Conservation (phyloP, 2,329 filamentous ascomycete species). For the Penicillium sp. region DNA sequence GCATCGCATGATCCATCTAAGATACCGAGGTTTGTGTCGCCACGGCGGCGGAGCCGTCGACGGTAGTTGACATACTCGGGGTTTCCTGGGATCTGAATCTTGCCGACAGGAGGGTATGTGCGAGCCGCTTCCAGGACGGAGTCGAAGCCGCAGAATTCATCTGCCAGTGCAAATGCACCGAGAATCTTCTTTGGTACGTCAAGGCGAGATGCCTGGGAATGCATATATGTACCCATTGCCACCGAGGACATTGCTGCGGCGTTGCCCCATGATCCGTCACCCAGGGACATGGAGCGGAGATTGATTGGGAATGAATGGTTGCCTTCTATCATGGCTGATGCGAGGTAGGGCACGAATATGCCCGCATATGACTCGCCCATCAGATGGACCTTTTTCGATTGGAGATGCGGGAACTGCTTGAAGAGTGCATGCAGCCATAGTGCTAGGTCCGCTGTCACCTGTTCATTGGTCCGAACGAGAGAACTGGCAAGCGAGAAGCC, state of each 20-base stretch:
- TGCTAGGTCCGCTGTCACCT: conserved; percentile 32
- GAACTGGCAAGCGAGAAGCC: conserved; percentile 35
- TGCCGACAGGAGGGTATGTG: conserved; percentile 31
- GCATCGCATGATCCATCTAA: conserved; percentile 23
- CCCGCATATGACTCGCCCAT: conserved; percentile 43
- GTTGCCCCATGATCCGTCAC: conserved; percentile 39
- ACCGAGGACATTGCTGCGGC: conserved; percentile 36
- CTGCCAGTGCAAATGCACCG: conserved; percentile 30
- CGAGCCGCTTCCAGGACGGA: conserved; percentile 27
- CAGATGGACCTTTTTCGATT: conserved; percentile 35
- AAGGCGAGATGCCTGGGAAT: conserved; percentile 25
- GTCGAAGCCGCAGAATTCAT: conserved; percentile 34
- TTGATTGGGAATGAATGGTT: conserved; percentile 29
- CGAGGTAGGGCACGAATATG: conserved; percentile 41
- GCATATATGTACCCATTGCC: conserved; percentile 29
- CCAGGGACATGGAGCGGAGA: conserved; percentile 37
- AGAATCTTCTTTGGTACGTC: conserved; percentile 30
- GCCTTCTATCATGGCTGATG: conserved; percentile 31
- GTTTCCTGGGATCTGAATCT: conserved; percentile 33
- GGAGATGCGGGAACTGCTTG: conserved; percentile 30
- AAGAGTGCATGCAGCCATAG: conserved; percentile 35
- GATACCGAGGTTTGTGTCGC: conserved; percentile 9
- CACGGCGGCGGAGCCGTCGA: conserved; percentile 12
- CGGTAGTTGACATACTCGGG: conserved; percentile 33
- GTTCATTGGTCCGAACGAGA: conserved; percentile 27